Evolutionary conservation across 441 rosid species (phyloP), one percentile per base, ranked within the genome.

Genomic region (Adansonia rubrostipa): DNA sequence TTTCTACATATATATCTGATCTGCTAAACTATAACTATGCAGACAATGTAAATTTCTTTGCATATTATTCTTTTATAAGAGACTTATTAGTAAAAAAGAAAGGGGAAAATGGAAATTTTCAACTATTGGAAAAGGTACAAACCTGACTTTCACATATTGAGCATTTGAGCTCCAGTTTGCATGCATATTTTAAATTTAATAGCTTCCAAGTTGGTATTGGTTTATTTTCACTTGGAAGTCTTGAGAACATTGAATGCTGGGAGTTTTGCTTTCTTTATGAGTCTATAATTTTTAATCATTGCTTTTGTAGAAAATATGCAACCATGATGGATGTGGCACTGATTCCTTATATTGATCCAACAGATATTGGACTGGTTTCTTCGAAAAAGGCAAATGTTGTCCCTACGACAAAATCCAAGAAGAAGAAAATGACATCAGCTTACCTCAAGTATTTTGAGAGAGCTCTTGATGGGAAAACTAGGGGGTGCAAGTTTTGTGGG

Each of bases 361-460:
- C 82, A 73, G 93, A 92, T 79, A 89, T 90, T 66, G 99, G 85
- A 76, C 76, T 91, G 79, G 89, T 88, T 77, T 90, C 99, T 81
- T 89, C 98, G 0, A 97, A 90, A 10, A 92, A 93, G 84, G 84
- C 88, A 65, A 86, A 71, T 74, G n/a, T 85, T 67, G 72, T 60
- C 70, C 81, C 89, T 72, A 77, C 86, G 4, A 81, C 91, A 22
- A 95, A 95, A 84, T 84, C 84, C 22, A 88, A 98, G 63, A 95
- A 93, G 88, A 95, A 95, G 89, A 92, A 96, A 0, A 91, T 92
- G 99, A 95, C 99, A 9, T 95, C 99, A 1, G 93, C 92, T 9
- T 95, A 86, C 83, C 99, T 95, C 47, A 95, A 92, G 82, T 92
- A 87, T 74, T 95, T 93, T 63, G 96, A 93, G 85, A 93, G 92